phyloP scores from a whole-genome alignment of 805 yeast genomes.

The Nakazawaea anatomiae region DNA sequence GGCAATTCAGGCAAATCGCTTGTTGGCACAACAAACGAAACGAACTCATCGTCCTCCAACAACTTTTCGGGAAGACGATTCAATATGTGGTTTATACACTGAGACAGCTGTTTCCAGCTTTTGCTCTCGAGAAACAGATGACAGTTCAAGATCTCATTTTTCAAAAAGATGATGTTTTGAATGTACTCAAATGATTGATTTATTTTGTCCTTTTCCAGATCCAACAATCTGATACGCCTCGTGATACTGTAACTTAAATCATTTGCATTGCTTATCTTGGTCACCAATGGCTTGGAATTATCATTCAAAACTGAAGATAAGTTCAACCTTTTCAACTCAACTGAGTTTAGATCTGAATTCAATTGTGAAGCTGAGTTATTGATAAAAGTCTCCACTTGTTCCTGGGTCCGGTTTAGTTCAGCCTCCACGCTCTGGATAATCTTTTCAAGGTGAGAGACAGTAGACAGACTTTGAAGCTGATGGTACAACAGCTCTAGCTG shows the following conservation, averaged over 20 bases:
- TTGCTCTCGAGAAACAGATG: slow-evolving; percentile 60
- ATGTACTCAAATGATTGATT: slow-evolving; percentile 59
- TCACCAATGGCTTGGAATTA: slow-evolving; percentile 49
- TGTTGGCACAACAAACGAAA: slow-evolving; percentile 79
- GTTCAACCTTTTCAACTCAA: slow-evolving; percentile 7
- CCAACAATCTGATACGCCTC: slow-evolving; percentile 60
- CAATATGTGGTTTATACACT: slow-evolving; percentile 47
- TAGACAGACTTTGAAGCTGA: slow-evolving; percentile 4
- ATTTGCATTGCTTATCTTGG: slow-evolving; percentile 54
- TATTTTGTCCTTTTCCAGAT: slow-evolving; percentile 64
- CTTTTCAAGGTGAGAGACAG: not conserved
- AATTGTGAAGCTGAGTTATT: not conserved
- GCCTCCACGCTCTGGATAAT: not conserved
- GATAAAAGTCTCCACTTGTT: not conserved
- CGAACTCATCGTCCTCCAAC: slow-evolving; percentile 55
- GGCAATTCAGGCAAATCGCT: slow-evolving; percentile 83
- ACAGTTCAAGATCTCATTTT: slow-evolving; percentile 58
- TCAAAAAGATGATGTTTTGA: slow-evolving; percentile 56
- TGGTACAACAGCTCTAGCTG: not conserved
- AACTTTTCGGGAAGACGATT: slow-evolving; percentile 48
- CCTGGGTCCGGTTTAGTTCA: not conserved
- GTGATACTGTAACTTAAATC: slow-evolving; percentile 63
- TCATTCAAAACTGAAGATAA: slow-evolving; percentile 3
- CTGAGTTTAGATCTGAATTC: not conserved
- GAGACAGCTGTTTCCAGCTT: slow-evolving; percentile 77